Evolutionary conservation across 352 stramenopile genomes (phyloP).

Genomic region (Peronosclerospora sorghi): DNA sequence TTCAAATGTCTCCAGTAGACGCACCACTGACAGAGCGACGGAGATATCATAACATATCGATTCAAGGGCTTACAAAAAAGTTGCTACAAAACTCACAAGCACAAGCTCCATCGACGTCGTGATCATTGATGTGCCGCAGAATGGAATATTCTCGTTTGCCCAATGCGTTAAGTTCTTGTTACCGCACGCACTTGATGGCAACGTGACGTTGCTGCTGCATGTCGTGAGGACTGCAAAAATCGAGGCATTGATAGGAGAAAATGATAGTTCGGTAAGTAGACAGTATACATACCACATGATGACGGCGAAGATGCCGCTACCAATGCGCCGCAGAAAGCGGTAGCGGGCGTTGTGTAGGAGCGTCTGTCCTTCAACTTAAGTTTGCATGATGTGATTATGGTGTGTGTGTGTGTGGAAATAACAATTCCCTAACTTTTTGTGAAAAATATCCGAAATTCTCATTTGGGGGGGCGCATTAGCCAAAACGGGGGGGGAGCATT

Average conservation of each 20-base stretch:
- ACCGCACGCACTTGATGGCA: slow-evolving; percentile 59
- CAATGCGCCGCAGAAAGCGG: slow-evolving; percentile 60
- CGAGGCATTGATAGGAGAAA: not conserved
- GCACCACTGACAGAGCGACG: slow-evolving; percentile 15
- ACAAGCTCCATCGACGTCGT: slow-evolving; percentile 25
- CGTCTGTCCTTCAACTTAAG: slow-evolving; percentile 58
- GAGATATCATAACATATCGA: too few relatives aligned
- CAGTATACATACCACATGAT: not conserved
- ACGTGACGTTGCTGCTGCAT: slow-evolving; percentile 26
- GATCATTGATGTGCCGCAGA: slow-evolving; percentile 28
- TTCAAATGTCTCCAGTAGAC: slow-evolving; percentile 44
- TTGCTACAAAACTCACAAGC: slow-evolving; percentile 21
- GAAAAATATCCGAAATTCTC: too few relatives aligned
- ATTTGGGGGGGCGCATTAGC: too few relatives aligned
- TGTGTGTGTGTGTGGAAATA: too few relatives aligned
- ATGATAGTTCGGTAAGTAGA: not conserved
- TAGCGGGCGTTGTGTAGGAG: slow-evolving; percentile 51
- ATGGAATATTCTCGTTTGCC: slow-evolving; percentile 45
- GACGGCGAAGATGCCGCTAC: slow-evolving; percentile 21
- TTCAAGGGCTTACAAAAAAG: too few relatives aligned
- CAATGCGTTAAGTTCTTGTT: slow-evolving; percentile 35
- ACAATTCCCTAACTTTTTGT: too few relatives aligned
- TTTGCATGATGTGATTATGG: too few relatives aligned
- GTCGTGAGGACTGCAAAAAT: slow-evolving; percentile 36
- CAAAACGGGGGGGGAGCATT: too few relatives aligned